Conservation (phyloP, 345 rosid species). For the Noccaea bulbosa region DNA sequence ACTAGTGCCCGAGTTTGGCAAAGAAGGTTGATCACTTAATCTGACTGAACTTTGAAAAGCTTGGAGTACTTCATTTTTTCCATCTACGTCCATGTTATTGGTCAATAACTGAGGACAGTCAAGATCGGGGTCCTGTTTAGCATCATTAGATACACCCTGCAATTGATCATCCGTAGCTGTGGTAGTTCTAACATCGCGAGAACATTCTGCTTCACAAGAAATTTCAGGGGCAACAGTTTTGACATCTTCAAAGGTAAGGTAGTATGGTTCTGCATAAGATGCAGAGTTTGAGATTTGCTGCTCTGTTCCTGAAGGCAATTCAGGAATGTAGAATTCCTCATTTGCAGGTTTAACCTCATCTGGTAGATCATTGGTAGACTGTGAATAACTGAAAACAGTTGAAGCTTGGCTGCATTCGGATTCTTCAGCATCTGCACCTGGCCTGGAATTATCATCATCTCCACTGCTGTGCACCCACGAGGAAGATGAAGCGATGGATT, state of each 20-base stretch:
- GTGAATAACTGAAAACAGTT: constrained; percentile 57
- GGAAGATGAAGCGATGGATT: constrained; percentile 59
- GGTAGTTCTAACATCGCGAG: constrained; percentile 49
- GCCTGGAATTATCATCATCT: constrained; percentile 63
- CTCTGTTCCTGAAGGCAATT: constrained; percentile 52
- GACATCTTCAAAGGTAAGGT: constrained; percentile 56
- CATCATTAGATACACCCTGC: constrained; percentile 50
- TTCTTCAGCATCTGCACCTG: constrained; percentile 64
- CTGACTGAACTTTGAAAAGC: constrained; percentile 53
- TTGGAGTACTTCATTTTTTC: constrained; percentile 50
- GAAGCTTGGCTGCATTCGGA: constrained; percentile 97
- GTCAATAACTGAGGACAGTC: constrained; percentile 56
- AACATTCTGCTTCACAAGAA: constrained; percentile 58
- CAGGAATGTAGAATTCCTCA: constrained; percentile 55
- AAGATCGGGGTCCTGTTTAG: constrained; percentile 54
- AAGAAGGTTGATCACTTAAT: constrained; percentile 50
- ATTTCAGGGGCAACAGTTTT: constrained; percentile 58
- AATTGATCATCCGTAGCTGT: constrained; percentile 52
- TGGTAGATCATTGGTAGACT: constrained; percentile 61
- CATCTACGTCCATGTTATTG: constrained; percentile 48
- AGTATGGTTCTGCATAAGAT: constrained; percentile 64
- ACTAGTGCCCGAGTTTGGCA: constrained; percentile 47
- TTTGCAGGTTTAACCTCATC: constrained; percentile 48
- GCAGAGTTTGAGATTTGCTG: constrained; percentile 64
- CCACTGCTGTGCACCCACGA: constrained; percentile 67